Percentiles rank a stretch among this genome's conserved stretches.
Evolutionary conservation across 2,329 filamentous ascomycete genomes (phyloP).

Genomic region (Xylogone sp.): DNA sequence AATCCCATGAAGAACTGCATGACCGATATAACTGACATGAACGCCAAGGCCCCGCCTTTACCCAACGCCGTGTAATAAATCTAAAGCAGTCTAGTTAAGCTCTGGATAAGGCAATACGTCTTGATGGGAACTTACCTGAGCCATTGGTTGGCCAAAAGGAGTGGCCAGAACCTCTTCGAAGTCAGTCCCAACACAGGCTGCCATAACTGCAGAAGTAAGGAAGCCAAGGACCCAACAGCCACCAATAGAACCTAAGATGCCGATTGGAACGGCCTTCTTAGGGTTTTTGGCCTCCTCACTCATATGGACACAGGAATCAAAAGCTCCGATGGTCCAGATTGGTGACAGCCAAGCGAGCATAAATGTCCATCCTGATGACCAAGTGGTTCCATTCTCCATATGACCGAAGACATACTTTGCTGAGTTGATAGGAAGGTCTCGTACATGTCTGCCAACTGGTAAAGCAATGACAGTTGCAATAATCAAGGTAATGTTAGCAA

Average conservation of each 20-base stretch:
- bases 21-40: slow-evolving; percentile 56
- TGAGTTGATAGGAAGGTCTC: slow-evolving; percentile 36
- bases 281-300: slow-evolving; percentile 59
- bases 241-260: slow-evolving; percentile 55
- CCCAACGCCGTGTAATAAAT: slow-evolving; percentile 59
- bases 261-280: slow-evolving; percentile 53
- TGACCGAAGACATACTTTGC: slow-evolving; percentile 51
- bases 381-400: slow-evolving; percentile 54
- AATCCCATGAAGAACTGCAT: slow-evolving; percentile 61
- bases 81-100: no score
- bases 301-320: slow-evolving; percentile 57
- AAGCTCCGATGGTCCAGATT: slow-evolving; percentile 58
- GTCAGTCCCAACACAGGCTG: slow-evolving; percentile 51
- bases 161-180: slow-evolving; percentile 43
- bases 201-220: slow-evolving; percentile 53
- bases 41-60: slow-evolving; percentile 52
- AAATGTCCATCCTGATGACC: slow-evolving; percentile 54
- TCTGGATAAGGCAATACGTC: no score
- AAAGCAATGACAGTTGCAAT: slow-evolving; percentile 52
- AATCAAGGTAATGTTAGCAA: slow-evolving; percentile 52
- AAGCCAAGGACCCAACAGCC: slow-evolving; percentile 54
- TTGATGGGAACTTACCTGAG: no score
- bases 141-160: slow-evolving; percentile 51
- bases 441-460: slow-evolving; percentile 38
- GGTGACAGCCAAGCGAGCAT: slow-evolving; percentile 58